These are phyloP conservation scores for Trichoderma semiorbis DNA, from an alignment of 2,329 filamentous ascomycete species.

Conservation along the genomic window DNA sequence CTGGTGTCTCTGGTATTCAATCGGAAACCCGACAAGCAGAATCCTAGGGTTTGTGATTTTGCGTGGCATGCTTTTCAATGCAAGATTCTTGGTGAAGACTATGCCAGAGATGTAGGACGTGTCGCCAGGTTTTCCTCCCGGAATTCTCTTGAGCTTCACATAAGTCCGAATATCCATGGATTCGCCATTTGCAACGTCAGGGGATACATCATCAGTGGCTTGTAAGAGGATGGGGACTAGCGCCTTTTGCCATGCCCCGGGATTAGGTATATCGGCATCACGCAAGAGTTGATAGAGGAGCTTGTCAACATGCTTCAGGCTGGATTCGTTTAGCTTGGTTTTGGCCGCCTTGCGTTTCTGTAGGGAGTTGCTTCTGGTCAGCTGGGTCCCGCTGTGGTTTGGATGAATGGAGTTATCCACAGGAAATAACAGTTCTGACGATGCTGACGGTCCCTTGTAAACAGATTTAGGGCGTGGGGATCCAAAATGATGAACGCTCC, in stretches of 20 bases:
- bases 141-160: conserved; percentile 95
- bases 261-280: conserved; percentile 70
- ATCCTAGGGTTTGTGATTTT: conserved; percentile 82
- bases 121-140: conserved; percentile 83
- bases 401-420: conserved; percentile 44
- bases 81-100: conserved; percentile 95
- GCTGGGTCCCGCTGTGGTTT: conserved; percentile 42
- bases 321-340: conserved; percentile 83
- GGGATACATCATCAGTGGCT: conserved; percentile 91
- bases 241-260: conserved; percentile 81
- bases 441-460: conserved; percentile 54
- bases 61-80: conserved; percentile 92
- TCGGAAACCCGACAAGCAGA: conserved; percentile 87
- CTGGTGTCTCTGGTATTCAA: conserved; percentile 84
- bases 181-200: conserved; percentile 84
- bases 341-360: conserved; percentile 68
- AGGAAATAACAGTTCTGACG: conserved; percentile 49
- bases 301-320: conserved; percentile 81
- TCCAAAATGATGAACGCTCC: conserved; percentile 61
- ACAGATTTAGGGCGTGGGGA: conserved; percentile 65
- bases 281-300: conserved; percentile 78
- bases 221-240: conserved; percentile 85
- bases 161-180: conserved; percentile 98
- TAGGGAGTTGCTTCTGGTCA: conserved; percentile 81
- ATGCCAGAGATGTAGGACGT: conserved; percentile 96